Base-by-base conservation (phyloP, 176 grass and related monocot genomes). In the Aegilops bicornis region DNA sequence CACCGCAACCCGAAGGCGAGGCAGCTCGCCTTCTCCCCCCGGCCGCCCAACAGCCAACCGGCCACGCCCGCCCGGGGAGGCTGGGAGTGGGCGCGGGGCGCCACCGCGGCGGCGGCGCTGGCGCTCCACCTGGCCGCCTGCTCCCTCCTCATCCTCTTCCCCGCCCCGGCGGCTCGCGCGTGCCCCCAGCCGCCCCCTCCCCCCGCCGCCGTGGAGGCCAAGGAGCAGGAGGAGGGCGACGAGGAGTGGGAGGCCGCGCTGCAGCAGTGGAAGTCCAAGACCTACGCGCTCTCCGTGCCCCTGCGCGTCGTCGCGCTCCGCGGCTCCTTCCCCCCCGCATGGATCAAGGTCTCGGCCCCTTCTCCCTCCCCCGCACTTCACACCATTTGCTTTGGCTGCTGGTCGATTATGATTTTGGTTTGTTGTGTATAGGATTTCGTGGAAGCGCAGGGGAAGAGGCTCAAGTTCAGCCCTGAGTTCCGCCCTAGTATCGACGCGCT, bases 261-360 rank as follows among this genome's bases (percentile, higher is more conserved):
- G 82, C 88, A 88, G 64, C 86, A 88, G 76, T 95, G 86, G 88
- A 98, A 98, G 82, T 86, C 86, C 65, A 98, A 96, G 88, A 94
- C 86, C 20, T 95, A 95, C 81, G 69, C 86, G 6, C 82, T 98
- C 76, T 96, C 96, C 47, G 92, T 96, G 76, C 93, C 96, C 69
- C 86, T 98, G 33, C 88, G 89, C 19, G 87, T 98, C 43, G 90
- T 98, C 58, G 88, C 90, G 29, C 93, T 98, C 63, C 93, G 89
- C 52, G 94, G 93, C 35, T 98, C 96, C 69, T 87, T 91, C 69
- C 96, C 96, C 76, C 88, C 96, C 25, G 56, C 96, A 43, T 98
- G 96, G 94, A 94, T 95, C 33, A 98, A 98, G 92, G 96, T 98
- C 23, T 45, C 27, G 27, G 19, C 29, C 36, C 74, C 82, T 54